A percentile compares a stretch with the other conserved stretches of the same genome.
These are phyloP conservation scores for Tritrichomonas musculus DNA, from an alignment of 208 protist genomes.

Conservation along the genomic window DNA sequence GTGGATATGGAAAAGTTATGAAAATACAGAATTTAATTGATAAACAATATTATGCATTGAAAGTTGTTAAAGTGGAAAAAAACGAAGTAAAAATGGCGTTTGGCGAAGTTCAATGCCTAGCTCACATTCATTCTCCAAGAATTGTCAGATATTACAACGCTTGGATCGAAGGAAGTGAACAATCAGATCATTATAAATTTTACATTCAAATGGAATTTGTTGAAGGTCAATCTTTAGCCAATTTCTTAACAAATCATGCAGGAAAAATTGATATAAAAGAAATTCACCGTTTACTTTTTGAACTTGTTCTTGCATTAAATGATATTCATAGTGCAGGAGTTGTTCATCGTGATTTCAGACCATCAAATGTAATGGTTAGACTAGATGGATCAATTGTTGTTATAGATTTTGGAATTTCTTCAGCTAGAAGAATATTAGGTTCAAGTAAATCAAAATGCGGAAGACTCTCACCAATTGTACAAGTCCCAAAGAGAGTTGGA, in stretches of 20 bases:
- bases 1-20: not conserved
- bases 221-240: not conserved
- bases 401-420: conserved; percentile 23
- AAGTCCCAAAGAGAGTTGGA: not conserved
- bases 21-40: conserved; percentile 4
- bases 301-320: not conserved
- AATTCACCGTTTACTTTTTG: not conserved
- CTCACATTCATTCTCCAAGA: not conserved
- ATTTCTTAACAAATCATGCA: not conserved
- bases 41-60: conserved; percentile 14
- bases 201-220: not conserved
- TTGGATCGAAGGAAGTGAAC: not conserved
- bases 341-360: not conserved
- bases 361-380: not conserved
- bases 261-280: not conserved
- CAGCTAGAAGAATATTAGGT: not conserved
- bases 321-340: not conserved
- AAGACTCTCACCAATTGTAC: not conserved
- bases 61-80: not conserved
- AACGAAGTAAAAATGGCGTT: not conserved
- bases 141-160: conserved; percentile 11
- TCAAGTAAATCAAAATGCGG: no score
- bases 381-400: not conserved
- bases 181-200: not conserved
- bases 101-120: not conserved